Evolutionary conservation across 2,329 filamentous ascomycete genomes (phyloP).

Genomic region (Alternaria novae-zelandiae): DNA sequence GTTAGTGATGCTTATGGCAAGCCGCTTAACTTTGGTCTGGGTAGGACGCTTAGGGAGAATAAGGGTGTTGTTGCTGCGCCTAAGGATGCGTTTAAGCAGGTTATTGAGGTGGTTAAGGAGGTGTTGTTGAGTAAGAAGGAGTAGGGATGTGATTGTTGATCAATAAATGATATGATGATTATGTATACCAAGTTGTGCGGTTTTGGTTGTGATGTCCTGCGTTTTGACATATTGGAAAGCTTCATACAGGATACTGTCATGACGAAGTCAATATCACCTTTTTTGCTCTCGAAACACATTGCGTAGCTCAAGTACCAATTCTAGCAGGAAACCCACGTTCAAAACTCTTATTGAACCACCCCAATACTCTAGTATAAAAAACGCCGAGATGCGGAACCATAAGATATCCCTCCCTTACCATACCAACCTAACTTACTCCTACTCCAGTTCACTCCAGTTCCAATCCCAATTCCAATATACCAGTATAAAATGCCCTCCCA

Average conservation of each 20-base stretch:
- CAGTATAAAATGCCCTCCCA: background rate
- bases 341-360: background rate
- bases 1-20: conserved; percentile 90
- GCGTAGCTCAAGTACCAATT: background rate
- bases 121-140: conserved; percentile 67
- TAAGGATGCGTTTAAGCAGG: conserved; percentile 73
- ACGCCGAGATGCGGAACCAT: background rate
- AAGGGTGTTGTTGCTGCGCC: conserved; percentile 94
- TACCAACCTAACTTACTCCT: background rate
- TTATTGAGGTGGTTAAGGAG: conserved; percentile 81
- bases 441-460: background rate
- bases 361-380: background rate
- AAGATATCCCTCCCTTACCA: background rate
- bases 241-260: background rate
- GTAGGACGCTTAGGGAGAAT: conserved; percentile 85
- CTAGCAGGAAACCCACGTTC: background rate
- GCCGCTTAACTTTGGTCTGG: conserved; percentile 82
- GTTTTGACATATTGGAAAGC: background rate
- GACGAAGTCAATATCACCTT: background rate
- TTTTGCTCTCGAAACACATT: background rate
- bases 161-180: background rate
- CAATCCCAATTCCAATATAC: background rate
- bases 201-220: background rate
- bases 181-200: background rate
- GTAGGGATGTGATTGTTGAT: background rate